Percentiles rank a stretch among this genome's conserved stretches.
phyloP scores from a whole-genome alignment of 352 stramenopile genomes.

The Globisporangium paroecandrum region DNA sequence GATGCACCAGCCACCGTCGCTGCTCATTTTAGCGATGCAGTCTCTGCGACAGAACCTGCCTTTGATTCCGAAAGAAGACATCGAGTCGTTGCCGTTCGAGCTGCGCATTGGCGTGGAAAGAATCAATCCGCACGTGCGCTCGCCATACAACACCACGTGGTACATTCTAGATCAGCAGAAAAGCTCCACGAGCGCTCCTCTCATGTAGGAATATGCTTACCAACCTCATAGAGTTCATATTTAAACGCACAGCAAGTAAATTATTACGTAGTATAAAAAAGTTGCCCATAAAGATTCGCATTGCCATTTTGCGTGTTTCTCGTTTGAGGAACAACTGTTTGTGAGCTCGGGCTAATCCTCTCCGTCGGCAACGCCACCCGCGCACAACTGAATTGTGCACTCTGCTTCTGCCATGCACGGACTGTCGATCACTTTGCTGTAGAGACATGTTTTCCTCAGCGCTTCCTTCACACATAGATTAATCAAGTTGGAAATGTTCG shows the following conservation, averaged over 20 bases:
- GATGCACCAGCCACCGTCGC: conserved; percentile 53
- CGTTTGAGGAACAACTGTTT: not conserved
- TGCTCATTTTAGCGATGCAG: conserved; percentile 73
- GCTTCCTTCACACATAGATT: not conserved
- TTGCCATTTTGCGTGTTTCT: not conserved
- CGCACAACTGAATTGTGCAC: conserved; percentile 69
- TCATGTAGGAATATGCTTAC: conserved; percentile 34
- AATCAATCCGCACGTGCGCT: conserved; percentile 68
- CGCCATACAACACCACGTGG: conserved; percentile 65
- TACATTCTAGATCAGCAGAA: conserved; percentile 54
- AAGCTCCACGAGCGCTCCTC: conserved; percentile 27
- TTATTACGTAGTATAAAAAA: conserved; percentile 22
- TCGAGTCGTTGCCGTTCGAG: conserved; percentile 57
- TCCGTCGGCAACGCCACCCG: conserved; percentile 57
- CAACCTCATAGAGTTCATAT: conserved; percentile 33
- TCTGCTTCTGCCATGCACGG: conserved; percentile 85
- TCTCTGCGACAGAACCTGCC: conserved; percentile 46
- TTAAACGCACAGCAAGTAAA: conserved; percentile 39
- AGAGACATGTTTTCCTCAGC: conserved; percentile 10
- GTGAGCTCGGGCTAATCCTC: conserved; percentile 36
- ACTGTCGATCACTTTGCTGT: conserved; percentile 81
- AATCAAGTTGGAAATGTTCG: not conserved
- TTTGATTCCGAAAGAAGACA: conserved; percentile 32
- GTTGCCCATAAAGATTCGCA: conserved; percentile 2
- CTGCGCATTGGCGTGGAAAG: conserved; percentile 59